Evolutionary conservation across 2,329 filamentous ascomycete species (phyloP).

Genomic region (Ustulina deusta): DNA sequence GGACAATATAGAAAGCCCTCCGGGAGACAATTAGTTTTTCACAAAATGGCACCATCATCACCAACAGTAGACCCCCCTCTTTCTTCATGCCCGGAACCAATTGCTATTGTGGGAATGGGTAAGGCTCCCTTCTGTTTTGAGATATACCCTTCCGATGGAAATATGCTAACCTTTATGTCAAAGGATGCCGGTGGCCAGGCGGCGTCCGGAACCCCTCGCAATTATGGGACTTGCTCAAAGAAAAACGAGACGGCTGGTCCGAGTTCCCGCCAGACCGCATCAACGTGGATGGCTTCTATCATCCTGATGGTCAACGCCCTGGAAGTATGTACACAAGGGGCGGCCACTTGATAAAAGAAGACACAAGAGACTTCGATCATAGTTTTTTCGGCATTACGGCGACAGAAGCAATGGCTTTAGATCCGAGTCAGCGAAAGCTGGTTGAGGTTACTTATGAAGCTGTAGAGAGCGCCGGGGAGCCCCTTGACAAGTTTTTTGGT

Average conservation of each 20-base stretch:
- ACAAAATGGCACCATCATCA: background rate
- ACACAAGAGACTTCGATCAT: constrained; percentile 45
- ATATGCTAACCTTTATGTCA: constrained; percentile 1
- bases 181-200: constrained; percentile 37
- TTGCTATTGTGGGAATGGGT: constrained; percentile 40
- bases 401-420: constrained; percentile 47
- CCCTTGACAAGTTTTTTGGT: constrained; percentile 33
- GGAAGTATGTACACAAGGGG: constrained; percentile 33
- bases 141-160: background rate
- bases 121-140: constrained; percentile 5
- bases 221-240: constrained; percentile 33
- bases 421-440: constrained; percentile 50
- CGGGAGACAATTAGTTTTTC: no score
- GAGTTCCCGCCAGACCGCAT: constrained; percentile 24
- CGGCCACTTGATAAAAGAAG: constrained; percentile 44
- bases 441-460: constrained; percentile 53
- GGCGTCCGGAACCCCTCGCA: constrained; percentile 24
- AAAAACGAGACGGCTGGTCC: constrained; percentile 26
- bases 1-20: no score
- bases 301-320: constrained; percentile 27
- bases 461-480: constrained; percentile 32
- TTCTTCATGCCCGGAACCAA: constrained; percentile 21
- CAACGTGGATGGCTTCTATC: constrained; percentile 27
- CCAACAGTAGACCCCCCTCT: constrained; percentile 4
- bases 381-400: constrained; percentile 49